A percentile compares a stretch with the other conserved stretches of the same genome.
These are phyloP conservation scores for Euptelea pleiosperma DNA, from an alignment of 164 flowering plant genomes.

Conservation along the genomic window DNA sequence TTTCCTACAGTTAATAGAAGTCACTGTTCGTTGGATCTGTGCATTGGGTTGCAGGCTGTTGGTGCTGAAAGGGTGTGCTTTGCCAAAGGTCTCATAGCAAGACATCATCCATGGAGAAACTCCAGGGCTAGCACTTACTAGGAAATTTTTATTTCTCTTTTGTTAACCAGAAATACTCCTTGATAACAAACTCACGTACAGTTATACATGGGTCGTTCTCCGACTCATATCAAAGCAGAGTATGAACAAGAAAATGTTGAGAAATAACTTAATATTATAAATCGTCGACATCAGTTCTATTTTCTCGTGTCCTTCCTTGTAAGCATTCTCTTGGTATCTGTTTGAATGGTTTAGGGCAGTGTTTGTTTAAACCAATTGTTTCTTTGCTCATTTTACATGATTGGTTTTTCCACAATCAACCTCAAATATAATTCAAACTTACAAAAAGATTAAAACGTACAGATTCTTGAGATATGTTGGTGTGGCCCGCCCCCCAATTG, in stretches of 20 bases:
- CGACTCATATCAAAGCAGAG: neutral
- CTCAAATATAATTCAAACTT: too few relatives aligned
- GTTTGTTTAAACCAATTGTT: too few relatives aligned
- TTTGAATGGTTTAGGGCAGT: too few relatives aligned
- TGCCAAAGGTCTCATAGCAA: neutral
- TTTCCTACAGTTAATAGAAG: neutral
- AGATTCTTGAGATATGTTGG: too few relatives aligned
- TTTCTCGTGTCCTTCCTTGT: neutral
- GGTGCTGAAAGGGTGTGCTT: neutral
- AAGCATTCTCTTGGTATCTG: too few relatives aligned
- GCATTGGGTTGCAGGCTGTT: neutral
- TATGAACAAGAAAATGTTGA: neutral
- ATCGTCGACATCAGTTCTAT: neutral
- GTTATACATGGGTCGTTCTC: neutral
- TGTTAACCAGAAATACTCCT: slow-evolving; percentile 1
- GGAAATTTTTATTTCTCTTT: neutral
- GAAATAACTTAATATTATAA: neutral
- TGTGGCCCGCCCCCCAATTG: too few relatives aligned
- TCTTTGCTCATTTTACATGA: too few relatives aligned
- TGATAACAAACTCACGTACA: slow-evolving; percentile 1
- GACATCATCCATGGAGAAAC: too few relatives aligned
- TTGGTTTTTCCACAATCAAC: too few relatives aligned
- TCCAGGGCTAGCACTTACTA: neutral
- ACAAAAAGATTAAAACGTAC: too few relatives aligned
- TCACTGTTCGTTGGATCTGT: neutral